A percentile compares a stretch with the other conserved stretches of the same genome.
Conservation (phyloP, 441 rosid species). For the Erodium texanum region DNA sequence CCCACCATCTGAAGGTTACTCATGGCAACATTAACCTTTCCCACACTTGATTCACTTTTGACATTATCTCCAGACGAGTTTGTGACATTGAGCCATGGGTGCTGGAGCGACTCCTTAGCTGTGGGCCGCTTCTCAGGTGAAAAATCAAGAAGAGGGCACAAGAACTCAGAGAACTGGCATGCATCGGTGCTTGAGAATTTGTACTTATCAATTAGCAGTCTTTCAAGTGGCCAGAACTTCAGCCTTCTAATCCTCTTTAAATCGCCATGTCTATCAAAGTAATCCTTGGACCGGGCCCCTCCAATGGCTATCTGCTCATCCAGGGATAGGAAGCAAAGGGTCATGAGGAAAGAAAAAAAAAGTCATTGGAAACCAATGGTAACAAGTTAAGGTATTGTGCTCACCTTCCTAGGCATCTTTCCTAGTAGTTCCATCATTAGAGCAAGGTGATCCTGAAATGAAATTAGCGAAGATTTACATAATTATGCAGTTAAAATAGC, state of each 20-base stretch:
- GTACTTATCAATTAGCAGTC: constrained; percentile 51
- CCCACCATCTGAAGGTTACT: constrained; percentile 2
- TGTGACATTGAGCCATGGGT: constrained; percentile 46
- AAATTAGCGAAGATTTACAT: neutral
- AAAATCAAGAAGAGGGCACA: constrained; percentile 48
- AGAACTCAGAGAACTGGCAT: constrained; percentile 46
- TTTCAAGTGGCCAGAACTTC: constrained; percentile 53
- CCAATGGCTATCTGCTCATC: constrained; percentile 51
- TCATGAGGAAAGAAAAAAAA: neutral
- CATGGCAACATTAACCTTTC: neutral
- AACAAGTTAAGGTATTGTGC: neutral
- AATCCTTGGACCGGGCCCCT: constrained; percentile 55
- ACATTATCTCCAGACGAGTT: neutral
- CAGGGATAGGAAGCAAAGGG: neutral
- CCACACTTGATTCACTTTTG: neutral
- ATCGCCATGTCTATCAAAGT: constrained; percentile 57
- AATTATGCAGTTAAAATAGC: neutral
- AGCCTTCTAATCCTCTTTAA: constrained; percentile 49
- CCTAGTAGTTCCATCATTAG: constrained; percentile 80
- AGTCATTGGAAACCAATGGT: neutral
- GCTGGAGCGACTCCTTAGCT: constrained; percentile 50
- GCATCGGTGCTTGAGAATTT: constrained; percentile 54
- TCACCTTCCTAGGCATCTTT: constrained; percentile 64
- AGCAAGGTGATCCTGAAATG: constrained; percentile 62
- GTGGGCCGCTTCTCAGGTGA: constrained; percentile 62